Evolutionary conservation across 805 yeast genomes (phyloP).

Genomic region (Metschnikowia colocasiae): DNA sequence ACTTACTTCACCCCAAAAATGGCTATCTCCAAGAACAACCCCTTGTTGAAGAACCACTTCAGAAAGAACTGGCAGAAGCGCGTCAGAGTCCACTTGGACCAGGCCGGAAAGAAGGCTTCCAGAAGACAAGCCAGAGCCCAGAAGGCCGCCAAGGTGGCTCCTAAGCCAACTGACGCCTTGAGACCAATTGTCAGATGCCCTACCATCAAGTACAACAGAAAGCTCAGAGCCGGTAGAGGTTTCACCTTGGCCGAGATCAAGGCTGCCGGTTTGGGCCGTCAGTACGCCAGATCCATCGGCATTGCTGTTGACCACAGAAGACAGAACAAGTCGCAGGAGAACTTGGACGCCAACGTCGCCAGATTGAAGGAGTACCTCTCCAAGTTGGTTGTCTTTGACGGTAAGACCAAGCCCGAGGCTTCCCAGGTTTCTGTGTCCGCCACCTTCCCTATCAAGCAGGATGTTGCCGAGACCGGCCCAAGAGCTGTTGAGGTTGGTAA

Average conservation of each 20-base stretch:
- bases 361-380: conserved; percentile 96
- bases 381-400: conserved; percentile 93
- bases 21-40: conserved; percentile 99
- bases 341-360: conserved; percentile 89
- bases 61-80: conserved; percentile 99
- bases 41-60: conserved; percentile 99
- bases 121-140: conserved; percentile 93
- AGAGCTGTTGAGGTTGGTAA: conserved; percentile 81
- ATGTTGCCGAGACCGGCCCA: conserved; percentile 67
- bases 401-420: conserved; percentile 74
- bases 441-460: conserved; percentile 89
- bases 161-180: conserved; percentile 93
- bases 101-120: conserved; percentile 98
- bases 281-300: conserved; percentile 98
- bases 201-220: conserved; percentile 98
- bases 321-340: conserved; percentile 96
- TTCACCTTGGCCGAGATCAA: conserved; percentile 96
- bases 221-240: conserved; percentile 99
- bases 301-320: conserved; percentile 99
- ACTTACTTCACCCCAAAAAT: conserved; percentile 23
- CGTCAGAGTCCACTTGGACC: conserved; percentile 99
- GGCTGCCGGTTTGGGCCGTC: conserved; percentile 88
- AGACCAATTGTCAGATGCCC: conserved; percentile 99
- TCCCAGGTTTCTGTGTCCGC: conserved; percentile 70
- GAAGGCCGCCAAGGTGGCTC: conserved; percentile 94